phyloP scores from a whole-genome alignment of 1,284 basidiomycete species.

The Cystobasidium pallidum region DNA sequence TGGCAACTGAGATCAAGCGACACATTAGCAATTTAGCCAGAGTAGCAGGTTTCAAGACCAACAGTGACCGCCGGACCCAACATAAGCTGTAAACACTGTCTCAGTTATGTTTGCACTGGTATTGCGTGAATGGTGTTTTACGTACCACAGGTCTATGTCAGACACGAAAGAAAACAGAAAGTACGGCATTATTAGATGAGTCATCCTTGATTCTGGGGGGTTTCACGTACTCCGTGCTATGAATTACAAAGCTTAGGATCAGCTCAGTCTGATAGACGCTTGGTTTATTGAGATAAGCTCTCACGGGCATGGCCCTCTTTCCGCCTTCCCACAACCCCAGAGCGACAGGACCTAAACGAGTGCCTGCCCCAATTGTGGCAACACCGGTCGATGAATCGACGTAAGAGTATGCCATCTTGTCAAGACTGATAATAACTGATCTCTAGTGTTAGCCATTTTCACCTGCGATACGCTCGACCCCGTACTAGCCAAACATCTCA shows the following conservation, averaged over 20 bases:
- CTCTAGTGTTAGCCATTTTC: no score
- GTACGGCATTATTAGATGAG: neutral
- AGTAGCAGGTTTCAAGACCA: neutral
- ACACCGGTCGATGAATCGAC: conserved; percentile 6
- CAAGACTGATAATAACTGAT: conserved; percentile 31
- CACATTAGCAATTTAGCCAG: neutral
- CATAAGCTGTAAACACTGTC: neutral
- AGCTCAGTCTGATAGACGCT: neutral
- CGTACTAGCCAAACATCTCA: neutral
- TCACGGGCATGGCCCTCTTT: conserved; percentile 17
- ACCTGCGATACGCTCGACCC: no score
- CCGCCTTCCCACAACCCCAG: conserved; percentile 30
- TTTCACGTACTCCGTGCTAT: conserved; percentile 15
- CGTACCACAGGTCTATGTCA: conserved; percentile 6
- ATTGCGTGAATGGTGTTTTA: neutral
- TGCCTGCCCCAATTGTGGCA: conserved; percentile 17
- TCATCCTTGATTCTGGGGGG: neutral
- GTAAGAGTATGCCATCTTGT: conserved; percentile 15
- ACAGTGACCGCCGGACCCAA: conserved; percentile 28
- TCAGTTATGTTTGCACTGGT: neutral
- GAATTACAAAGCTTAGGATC: neutral
- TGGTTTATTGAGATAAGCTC: neutral
- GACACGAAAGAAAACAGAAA: neutral
- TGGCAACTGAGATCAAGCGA: neutral
- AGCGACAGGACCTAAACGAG: conserved; percentile 12